Percentiles rank a stretch among this genome's conserved stretches.
phyloP scores from a whole-genome alignment of 345 rosid genomes.

The Syzygium grande region DNA sequence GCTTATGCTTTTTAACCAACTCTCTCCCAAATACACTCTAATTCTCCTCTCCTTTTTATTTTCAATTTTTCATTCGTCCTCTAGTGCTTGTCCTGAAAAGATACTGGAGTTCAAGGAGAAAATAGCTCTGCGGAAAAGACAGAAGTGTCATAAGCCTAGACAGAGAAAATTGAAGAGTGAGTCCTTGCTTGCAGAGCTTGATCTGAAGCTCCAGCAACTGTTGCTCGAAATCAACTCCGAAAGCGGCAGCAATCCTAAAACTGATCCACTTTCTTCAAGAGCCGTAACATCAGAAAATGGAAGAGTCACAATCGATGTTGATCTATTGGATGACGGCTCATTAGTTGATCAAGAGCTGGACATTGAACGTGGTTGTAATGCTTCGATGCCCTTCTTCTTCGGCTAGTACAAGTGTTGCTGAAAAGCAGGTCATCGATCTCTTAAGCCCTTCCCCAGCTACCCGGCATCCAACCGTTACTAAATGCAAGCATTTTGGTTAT shows the following conservation, averaged over 20 bases:
- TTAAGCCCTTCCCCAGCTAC: conserved; percentile 54
- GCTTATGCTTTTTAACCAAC: not conserved
- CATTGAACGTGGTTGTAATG: not conserved
- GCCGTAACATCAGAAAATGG: conserved; percentile 13
- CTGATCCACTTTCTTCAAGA: conserved; percentile 10
- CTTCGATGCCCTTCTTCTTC: not conserved
- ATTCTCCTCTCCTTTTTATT: not conserved
- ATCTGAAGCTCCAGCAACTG: conserved; percentile 46
- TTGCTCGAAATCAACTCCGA: conserved; percentile 43
- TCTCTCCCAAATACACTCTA: not conserved
- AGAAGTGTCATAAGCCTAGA: conserved; percentile 23
- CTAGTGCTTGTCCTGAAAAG: conserved; percentile 88
- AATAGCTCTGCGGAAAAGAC: conserved; percentile 41
- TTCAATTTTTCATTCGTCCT: not conserved
- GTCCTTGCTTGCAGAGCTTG: conserved; percentile 31
- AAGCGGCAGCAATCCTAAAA: conserved; percentile 1
- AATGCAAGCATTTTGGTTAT: conserved; percentile 14
- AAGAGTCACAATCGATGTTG: conserved; percentile 1
- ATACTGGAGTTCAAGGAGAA: conserved; percentile 58
- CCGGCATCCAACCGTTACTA: conserved; percentile 3
- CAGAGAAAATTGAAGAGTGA: conserved; percentile 25
- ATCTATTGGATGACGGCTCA: conserved; percentile 3
- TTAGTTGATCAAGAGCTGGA: conserved; percentile 13
- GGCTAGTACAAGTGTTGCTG: not conserved
- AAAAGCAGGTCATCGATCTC: conserved; percentile 60